Evolutionary conservation across 257 asterid genomes (phyloP).

Genomic region (Nicotiana otophora): DNA sequence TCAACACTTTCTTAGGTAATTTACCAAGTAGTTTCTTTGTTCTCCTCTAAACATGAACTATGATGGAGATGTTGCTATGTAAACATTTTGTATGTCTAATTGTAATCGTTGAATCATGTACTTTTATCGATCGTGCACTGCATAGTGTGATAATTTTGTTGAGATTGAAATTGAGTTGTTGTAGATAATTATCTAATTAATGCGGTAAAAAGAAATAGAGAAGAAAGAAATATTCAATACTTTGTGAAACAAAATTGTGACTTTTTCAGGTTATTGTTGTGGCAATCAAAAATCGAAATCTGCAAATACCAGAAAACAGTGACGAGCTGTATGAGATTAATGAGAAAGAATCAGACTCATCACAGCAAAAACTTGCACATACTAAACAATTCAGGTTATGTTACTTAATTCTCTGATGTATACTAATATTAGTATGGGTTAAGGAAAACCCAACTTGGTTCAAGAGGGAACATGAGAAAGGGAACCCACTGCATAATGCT

Average conservation of each 20-base stretch:
- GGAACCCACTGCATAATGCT: not conserved
- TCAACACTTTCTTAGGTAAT: too few species aligned
- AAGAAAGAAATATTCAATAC: not conserved
- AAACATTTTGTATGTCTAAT: too few species aligned
- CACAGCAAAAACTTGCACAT: constrained; percentile 41
- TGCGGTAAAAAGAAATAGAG: not conserved
- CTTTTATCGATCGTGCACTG: too few species aligned
- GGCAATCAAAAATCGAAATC: constrained; percentile 51
- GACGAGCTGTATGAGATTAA: constrained; percentile 57
- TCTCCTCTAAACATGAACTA: too few species aligned
- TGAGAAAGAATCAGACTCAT: constrained; percentile 41
- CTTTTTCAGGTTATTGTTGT: constrained; percentile 42
- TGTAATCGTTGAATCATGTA: too few species aligned
- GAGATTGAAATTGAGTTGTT: not conserved
- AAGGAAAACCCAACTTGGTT: not conserved
- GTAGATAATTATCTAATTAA: not conserved
- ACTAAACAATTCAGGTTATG: constrained; percentile 68
- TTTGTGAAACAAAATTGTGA: not conserved
- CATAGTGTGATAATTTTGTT: too few species aligned
- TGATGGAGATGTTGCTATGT: too few species aligned
- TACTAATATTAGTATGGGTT: not conserved
- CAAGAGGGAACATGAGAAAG: not conserved
- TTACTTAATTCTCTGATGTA: not conserved
- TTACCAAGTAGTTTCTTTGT: too few species aligned
- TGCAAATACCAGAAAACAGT: constrained; percentile 34